Conservation (phyloP, 2,329 filamentous ascomycete species). For the Xylariaceae sp. region DNA sequence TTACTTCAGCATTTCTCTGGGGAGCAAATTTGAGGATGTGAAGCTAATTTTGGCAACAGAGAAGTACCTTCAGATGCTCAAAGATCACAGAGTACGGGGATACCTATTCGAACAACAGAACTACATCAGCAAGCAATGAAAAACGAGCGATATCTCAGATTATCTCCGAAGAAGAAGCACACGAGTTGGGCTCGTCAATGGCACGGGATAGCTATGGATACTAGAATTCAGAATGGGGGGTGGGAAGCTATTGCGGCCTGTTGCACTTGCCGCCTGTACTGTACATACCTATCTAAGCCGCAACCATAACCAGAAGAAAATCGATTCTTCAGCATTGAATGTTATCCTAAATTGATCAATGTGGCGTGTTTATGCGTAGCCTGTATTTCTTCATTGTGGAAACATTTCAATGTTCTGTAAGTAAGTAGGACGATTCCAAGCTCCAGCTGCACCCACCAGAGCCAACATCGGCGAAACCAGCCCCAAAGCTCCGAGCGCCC, state of each 20-base stretch:
- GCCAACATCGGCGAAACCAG: constrained; percentile 17
- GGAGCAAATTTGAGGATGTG: too few relatives aligned
- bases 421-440: neutral
- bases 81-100: constrained; percentile 72
- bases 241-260: constrained; percentile 1
- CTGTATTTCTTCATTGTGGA: too few relatives aligned
- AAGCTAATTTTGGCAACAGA: constrained; percentile 13
- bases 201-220: constrained; percentile 1
- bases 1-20: too few relatives aligned
- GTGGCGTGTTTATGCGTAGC: neutral
- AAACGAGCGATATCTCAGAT: neutral
- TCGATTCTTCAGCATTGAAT: neutral
- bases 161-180: neutral
- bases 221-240: neutral
- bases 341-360: neutral
- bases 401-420: too few relatives aligned
- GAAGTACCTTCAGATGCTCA: constrained; percentile 73
- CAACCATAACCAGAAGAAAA: constrained; percentile 1
- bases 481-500: constrained; percentile 22
- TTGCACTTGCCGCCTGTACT: constrained; percentile 3
- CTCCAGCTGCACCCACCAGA: constrained; percentile 1
- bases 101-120: constrained; percentile 78
- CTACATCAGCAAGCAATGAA: constrained; percentile 44
- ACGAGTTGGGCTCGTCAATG: constrained; percentile 2
- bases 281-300: constrained; percentile 11